Evolutionary conservation across 768 basidiomycete species (phyloP).

Genomic region (Leccinum disarticulatum): DNA sequence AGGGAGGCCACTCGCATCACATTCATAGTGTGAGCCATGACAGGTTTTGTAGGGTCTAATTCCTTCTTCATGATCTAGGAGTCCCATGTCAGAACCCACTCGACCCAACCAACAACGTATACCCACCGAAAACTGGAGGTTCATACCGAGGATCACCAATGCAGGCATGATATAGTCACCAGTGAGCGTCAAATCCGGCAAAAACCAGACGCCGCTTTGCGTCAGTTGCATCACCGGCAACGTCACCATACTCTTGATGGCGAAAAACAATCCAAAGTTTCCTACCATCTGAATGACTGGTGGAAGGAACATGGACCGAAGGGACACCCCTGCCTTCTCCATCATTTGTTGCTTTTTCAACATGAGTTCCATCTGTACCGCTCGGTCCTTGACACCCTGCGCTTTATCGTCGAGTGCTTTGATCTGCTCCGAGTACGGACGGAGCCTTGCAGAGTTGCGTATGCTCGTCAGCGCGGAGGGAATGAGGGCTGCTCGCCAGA

Average conservation of each 20-base stretch:
- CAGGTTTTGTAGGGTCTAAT: slow-evolving; percentile 51
- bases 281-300: slow-evolving; percentile 73
- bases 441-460: slow-evolving; percentile 50
- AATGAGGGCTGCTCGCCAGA: slow-evolving; percentile 60
- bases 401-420: slow-evolving; percentile 49
- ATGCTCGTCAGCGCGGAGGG: slow-evolving; percentile 59
- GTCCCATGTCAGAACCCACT: slow-evolving; percentile 4
- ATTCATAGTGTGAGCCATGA: slow-evolving; percentile 68
- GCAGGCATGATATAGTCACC: slow-evolving; percentile 75
- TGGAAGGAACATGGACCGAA: slow-evolving; percentile 51
- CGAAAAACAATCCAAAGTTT: slow-evolving; percentile 83
- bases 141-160: slow-evolving; percentile 55
- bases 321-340: slow-evolving; percentile 62
- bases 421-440: slow-evolving; percentile 45
- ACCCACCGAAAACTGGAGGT: slow-evolving; percentile 68
- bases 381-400: slow-evolving; percentile 34
- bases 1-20: slow-evolving; percentile 59
- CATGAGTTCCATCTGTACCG: slow-evolving; percentile 42
- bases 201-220: slow-evolving; percentile 68
- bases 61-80: slow-evolving; percentile 49
- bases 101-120: background rate
- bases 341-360: slow-evolving; percentile 54
- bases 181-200: slow-evolving; percentile 81
- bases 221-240: slow-evolving; percentile 73
- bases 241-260: slow-evolving; percentile 66